Evolutionary conservation across 1,284 basidiomycete genomes (phyloP), one percentile per base, ranked within the genome.

Genomic region (Heterobasidion annosum): DNA sequence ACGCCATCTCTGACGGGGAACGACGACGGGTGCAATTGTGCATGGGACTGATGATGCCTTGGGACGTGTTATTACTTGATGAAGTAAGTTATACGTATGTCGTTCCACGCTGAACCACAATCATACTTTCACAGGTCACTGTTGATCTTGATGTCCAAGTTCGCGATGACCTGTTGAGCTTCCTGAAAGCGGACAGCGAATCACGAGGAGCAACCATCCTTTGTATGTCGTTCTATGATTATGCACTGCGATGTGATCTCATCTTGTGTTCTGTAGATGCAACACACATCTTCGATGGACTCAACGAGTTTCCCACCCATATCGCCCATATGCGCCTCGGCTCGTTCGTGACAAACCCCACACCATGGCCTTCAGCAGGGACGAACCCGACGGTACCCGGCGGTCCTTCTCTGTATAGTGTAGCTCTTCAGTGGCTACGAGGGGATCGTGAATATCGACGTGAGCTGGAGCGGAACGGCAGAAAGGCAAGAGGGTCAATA

Each of bases 61-160:
- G 94, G 93, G 88, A 97, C 62, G 80, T 99, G 18, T 73, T 99
- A 4, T 75, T 99, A 4, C 80, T 99, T 8, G 96, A 99, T 65
- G 97, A 99, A 75, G 94, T 86, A 54, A 25, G 67, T 58, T 13
- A 45, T 54, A 53, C 46, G 13, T 53, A 7, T 32, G 34, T 42
- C 34, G 16, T 42, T 8, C 50, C 18, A 25, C 13, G 8, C 13
- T 19, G 19, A 13, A 18, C 18, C 35, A 10, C 9, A 48, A 18
- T n/a, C 13, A 32, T 43, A 43, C 42, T 44, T 13, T 37, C 59
- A 25, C 25, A 88, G 90, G 91, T 98, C 52, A 99, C 96, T 0
- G 97, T 99, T 35, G 97, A 99, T 68, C 76, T 99, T n/a, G 97
- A 99, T 63, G 95, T 98, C 6, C 81, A 98, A 43, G 97, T 99